Base-by-base conservation (phyloP, 805 yeast genomes). In the Pichia exigua region DNA sequence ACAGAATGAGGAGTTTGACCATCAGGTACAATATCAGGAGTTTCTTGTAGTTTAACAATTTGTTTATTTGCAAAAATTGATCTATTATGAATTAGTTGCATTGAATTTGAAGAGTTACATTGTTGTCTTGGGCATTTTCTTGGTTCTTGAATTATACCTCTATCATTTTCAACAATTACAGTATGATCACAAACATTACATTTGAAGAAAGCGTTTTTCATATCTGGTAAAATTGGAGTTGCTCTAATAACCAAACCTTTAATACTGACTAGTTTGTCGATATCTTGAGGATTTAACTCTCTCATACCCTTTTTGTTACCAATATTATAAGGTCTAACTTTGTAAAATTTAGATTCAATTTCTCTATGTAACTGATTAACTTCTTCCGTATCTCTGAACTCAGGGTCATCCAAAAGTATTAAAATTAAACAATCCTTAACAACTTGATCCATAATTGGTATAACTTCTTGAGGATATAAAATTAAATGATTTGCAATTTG, bases 1-100 rank as follows among this genome's bases (percentile, higher is more conserved):
- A 94, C 87, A 15, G 97, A 85, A 68, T 94, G 99, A 1, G 99
- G 99, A 2, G 99, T 94, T 69, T 94, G 99, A 18, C 99, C 99
- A 70, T 87, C 98, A 4, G 99, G 99, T 17, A 92, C 96, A 55
- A 82, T 76, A 67, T 94, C 99, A 2, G 70, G 70, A 10, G 70
- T 66, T 68, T 94, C 99, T 69, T 94, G 99, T 42, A 94, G 72
- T 62, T 88, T 87, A 59, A 94, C 82, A 28, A 94, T 92, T 69
- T 94, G 99, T 64, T 92, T 94, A 68, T 94, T 97, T 26, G 95
- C 94, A 69, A 92, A 94, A 0, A 88, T 78, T 39, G 96, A 87
- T 59, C 99, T 78, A 67, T 94, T 94, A 69, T 94, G 99, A 20
- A 94, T 77, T 46, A 94, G 71, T 53, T 85, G 81, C 97, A 94